Percentiles rank a stretch among this genome's conserved stretches.
These are phyloP conservation scores for Zea mays DNA, from an alignment of 176 grass and related monocot genomes.

Conservation along the genomic window Zm-B73-REFERENCE-NAM-5.0 NC_050096.1:232888001-232888500, in stretches of 20 bases:
- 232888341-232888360: constrained; percentile 97
- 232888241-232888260: neutral
- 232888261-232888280: neutral
- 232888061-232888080: constrained; percentile 97
- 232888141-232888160: constrained; percentile 73
- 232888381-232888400: constrained; percentile 96
- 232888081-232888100: constrained; percentile 77
- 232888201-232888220: constrained; percentile 36
- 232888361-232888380: constrained; percentile 93
- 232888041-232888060: constrained; percentile 98
- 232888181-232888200: constrained; percentile 99
- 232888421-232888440: constrained; percentile 36
- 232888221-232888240: constrained; percentile 39
- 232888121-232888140: constrained; percentile 73
- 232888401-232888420: constrained; percentile 97
- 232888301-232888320: constrained; percentile 90
- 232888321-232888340: constrained; percentile 84
- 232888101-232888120: constrained; percentile 83
- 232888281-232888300: constrained; percentile 99
- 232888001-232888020: constrained; percentile 85
- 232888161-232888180: constrained; percentile 89
- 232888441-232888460: neutral
- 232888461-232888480: constrained; percentile 24
- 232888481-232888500: neutral
- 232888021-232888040: constrained; percentile 71